Evolutionary conservation across 768 basidiomycete species (phyloP).

Genomic region (Suillus americanus): DNA sequence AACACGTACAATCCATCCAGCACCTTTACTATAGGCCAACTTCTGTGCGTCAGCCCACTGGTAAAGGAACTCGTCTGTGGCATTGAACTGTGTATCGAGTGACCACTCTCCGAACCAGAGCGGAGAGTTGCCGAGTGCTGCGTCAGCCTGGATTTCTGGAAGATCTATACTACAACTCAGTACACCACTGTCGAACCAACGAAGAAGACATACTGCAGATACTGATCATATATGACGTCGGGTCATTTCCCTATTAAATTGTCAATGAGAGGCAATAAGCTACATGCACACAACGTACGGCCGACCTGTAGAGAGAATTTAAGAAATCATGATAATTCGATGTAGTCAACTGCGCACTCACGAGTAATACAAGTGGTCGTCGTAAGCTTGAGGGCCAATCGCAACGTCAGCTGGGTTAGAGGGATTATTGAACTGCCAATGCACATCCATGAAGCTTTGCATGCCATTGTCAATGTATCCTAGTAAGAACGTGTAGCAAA

Average conservation of each 20-base stretch:
- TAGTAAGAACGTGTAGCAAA: neutral
- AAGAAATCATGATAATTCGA: neutral
- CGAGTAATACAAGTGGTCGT: conserved; percentile 80
- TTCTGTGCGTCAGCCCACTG: conserved; percentile 67
- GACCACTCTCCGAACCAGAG: conserved; percentile 63
- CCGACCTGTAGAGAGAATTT: conserved; percentile 43
- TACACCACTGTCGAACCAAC: neutral
- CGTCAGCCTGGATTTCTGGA: conserved; percentile 49
- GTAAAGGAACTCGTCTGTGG: conserved; percentile 57
- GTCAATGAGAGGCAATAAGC: neutral
- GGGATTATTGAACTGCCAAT: conserved; percentile 72
- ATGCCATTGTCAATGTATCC: neutral
- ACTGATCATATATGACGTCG: conserved; percentile 61
- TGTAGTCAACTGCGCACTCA: conserved; percentile 31
- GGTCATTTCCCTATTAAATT: conserved; percentile 58
- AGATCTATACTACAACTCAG: conserved; percentile 45
- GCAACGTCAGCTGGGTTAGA: conserved; percentile 70
- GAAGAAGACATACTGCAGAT: conserved; percentile 60
- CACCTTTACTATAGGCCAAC: conserved; percentile 34
- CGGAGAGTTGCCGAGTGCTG: conserved; percentile 43
- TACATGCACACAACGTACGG: conserved; percentile 38
- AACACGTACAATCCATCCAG: conserved; percentile 65
- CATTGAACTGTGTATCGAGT: conserved; percentile 62
- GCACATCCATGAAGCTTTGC: conserved; percentile 75
- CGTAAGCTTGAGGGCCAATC: conserved; percentile 71